Conservation (phyloP, 768 basidiomycete genomes). For the Tricholoma matsutake region DNA sequence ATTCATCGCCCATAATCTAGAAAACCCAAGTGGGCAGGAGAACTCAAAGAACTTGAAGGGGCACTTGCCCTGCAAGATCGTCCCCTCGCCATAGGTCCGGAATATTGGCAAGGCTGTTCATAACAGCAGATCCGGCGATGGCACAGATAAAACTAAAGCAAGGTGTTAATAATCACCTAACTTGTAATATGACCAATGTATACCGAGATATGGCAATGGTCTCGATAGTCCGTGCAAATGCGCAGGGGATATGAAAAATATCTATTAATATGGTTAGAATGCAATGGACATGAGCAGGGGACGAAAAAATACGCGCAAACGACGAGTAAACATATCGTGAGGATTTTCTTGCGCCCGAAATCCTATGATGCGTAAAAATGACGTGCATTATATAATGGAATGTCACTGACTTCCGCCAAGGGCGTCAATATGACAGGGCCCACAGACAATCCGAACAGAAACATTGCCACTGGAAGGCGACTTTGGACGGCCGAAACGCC, state of each 20-base stretch:
- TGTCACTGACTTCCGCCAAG: slow-evolving; percentile 14
- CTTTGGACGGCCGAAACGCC: slow-evolving; percentile 12
- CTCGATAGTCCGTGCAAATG: slow-evolving; percentile 14
- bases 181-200: background rate
- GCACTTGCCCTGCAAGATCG: slow-evolving; percentile 12
- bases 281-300: background rate
- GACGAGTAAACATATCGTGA: slow-evolving; percentile 13
- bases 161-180: background rate
- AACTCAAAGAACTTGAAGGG: background rate
- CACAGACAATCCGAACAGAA: slow-evolving; percentile 17
- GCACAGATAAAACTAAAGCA: slow-evolving; percentile 16
- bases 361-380: slow-evolving; percentile 9
- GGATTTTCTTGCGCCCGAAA: slow-evolving; percentile 20
- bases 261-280: slow-evolving; percentile 18
- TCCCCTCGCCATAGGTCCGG: slow-evolving; percentile 20
- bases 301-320: slow-evolving; percentile 14
- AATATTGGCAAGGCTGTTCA: slow-evolving; percentile 19
- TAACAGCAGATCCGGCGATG: slow-evolving; percentile 14
- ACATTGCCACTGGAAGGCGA: slow-evolving; percentile 19
- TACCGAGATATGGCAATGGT: slow-evolving; percentile 19
- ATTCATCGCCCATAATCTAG: slow-evolving; percentile 22
- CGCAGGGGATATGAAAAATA: slow-evolving; percentile 20
- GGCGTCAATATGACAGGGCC: slow-evolving; percentile 21
- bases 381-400: background rate
- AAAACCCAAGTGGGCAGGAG: background rate